These are phyloP conservation scores for Erysimum pusillum DNA, from an alignment of 441 rosid genomes.

Conservation along the genomic window DNA sequence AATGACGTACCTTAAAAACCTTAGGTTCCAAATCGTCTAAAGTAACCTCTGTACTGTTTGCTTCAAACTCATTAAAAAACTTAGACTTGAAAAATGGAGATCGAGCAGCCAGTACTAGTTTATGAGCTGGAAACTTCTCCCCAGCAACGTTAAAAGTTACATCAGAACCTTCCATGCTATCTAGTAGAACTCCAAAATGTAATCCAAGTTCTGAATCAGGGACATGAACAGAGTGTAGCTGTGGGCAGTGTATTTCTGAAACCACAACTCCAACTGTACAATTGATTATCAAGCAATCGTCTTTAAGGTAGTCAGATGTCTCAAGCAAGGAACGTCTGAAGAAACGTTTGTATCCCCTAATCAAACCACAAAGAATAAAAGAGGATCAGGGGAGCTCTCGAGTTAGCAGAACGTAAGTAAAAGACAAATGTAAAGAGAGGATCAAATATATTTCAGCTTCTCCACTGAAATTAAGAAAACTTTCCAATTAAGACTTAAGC, in stretches of 20 bases:
- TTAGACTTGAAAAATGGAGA: slow-evolving; percentile 82
- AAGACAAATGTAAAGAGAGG: slow-evolving; percentile 7
- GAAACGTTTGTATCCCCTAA: slow-evolving; percentile 92
- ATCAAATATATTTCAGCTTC: slow-evolving; percentile 14
- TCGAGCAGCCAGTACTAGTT: slow-evolving; percentile 82
- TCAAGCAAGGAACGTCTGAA: slow-evolving; percentile 67
- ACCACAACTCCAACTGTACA: slow-evolving; percentile 90
- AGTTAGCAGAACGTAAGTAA: slow-evolving; percentile 1
- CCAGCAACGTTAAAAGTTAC: slow-evolving; percentile 73
- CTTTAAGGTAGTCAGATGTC: slow-evolving; percentile 76
- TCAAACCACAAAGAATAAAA: slow-evolving; percentile 26
- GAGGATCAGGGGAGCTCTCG: not conserved
- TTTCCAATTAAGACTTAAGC: slow-evolving; percentile 15
- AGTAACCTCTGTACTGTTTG: slow-evolving; percentile 62
- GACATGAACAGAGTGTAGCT: slow-evolving; percentile 58
- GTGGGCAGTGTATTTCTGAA: slow-evolving; percentile 77
- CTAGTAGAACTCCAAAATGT: slow-evolving; percentile 71
- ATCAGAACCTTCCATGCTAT: slow-evolving; percentile 81
- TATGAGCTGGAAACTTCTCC: slow-evolving; percentile 75
- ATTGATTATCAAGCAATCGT: slow-evolving; percentile 79
- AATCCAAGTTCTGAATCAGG: slow-evolving; percentile 83
- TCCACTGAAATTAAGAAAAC: not conserved
- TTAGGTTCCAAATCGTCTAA: slow-evolving; percentile 77
- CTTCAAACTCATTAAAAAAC: slow-evolving; percentile 73
- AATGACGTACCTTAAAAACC: slow-evolving; percentile 76